A percentile compares a stretch with the other conserved stretches of the same genome.
Evolutionary conservation across 2,329 filamentous ascomycete genomes (phyloP).

Genomic region (Botrytis sinoallii): DNA sequence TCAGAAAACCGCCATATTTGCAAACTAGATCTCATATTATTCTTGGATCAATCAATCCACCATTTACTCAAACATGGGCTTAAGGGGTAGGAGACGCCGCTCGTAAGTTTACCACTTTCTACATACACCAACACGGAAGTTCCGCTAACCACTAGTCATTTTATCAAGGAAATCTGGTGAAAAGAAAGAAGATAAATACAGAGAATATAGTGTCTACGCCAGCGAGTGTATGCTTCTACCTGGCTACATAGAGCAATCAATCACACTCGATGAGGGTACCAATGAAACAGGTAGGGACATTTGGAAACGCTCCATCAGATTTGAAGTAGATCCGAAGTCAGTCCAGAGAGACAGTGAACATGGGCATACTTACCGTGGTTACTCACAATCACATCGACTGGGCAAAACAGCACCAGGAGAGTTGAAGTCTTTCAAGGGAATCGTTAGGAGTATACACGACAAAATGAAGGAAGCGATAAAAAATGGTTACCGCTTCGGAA

Average conservation of each 20-base stretch:
- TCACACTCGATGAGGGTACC: not conserved
- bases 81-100: not conserved
- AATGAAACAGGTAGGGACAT: not conserved
- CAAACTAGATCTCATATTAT: not conserved
- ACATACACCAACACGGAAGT: not conserved
- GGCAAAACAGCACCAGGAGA: not conserved
- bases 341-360: not conserved
- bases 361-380: not conserved
- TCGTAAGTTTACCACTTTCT: not conserved
- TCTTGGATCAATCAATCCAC: not conserved
- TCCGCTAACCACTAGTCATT: not conserved
- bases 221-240: not conserved
- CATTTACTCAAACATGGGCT: not conserved
- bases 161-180: not conserved
- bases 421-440: not conserved
- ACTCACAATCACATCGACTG: conserved; percentile 2
- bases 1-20: not conserved
- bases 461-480: not conserved
- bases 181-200: not conserved
- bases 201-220: not conserved
- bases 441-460: not conserved
- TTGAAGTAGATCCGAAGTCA: not conserved
- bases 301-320: not conserved
- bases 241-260: not conserved
- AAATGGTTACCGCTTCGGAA: not conserved